Conservation (phyloP, 2,329 filamentous ascomycete species). For the Pseudogymnoascus sp. region DNA sequence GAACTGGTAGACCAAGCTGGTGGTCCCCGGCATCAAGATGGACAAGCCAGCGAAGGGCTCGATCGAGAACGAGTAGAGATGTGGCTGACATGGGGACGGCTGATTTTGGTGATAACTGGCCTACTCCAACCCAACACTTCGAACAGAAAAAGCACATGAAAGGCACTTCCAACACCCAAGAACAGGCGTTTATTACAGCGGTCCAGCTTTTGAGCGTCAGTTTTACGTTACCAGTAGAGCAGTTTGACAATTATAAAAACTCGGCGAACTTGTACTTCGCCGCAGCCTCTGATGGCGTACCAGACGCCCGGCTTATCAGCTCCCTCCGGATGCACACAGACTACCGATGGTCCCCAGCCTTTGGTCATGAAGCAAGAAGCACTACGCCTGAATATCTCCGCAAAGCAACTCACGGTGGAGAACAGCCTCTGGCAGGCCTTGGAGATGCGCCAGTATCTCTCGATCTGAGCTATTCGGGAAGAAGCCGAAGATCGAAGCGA, state of each 20-base stretch:
- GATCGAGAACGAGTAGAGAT: background rate
- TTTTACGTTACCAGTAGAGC: constrained; percentile 25
- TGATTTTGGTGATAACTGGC: background rate
- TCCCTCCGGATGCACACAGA: constrained; percentile 26
- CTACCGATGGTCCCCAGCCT: constrained; percentile 26
- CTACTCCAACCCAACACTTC: background rate
- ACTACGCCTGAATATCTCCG: constrained; percentile 22
- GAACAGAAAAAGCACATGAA: constrained; percentile 11
- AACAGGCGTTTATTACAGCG: constrained; percentile 24
- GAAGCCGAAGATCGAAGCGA: background rate
- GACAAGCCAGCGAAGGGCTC: background rate
- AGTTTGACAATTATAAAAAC: constrained; percentile 1
- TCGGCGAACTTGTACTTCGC: constrained; percentile 12
- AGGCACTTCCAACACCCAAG: constrained; percentile 16
- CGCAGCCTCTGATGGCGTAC: constrained; percentile 8
- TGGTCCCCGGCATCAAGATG: constrained; percentile 24
- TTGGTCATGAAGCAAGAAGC: constrained; percentile 25
- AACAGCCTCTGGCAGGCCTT: background rate
- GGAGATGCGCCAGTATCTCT: background rate
- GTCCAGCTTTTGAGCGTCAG: constrained; percentile 25
- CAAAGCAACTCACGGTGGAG: constrained; percentile 17
- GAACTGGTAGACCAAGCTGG: constrained; percentile 25
- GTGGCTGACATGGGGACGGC: constrained; percentile 4
- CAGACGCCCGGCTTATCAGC: constrained; percentile 24
- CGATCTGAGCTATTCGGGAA: background rate